phyloP scores from a whole-genome alignment of 139 green algal genomes.

The Dunaliella primolecta region DNA sequence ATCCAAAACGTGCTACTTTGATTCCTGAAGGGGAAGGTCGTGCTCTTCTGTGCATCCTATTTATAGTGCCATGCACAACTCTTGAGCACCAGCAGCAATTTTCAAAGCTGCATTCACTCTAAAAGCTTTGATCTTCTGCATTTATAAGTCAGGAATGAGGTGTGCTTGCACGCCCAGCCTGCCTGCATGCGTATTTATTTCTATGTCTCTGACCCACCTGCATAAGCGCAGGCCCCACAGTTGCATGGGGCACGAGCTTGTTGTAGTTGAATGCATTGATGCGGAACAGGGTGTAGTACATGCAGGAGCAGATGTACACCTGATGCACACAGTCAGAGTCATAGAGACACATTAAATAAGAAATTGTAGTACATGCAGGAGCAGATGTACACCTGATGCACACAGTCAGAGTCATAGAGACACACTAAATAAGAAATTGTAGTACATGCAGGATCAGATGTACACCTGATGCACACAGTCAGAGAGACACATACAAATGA shows the following conservation, averaged over 20 bases:
- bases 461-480: slow-evolving; percentile 76
- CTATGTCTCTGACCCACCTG: slow-evolving; percentile 11
- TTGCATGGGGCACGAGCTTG: slow-evolving; percentile 48
- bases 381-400: slow-evolving; percentile 82
- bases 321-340: no score
- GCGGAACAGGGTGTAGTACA: slow-evolving; percentile 79
- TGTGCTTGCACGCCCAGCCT: no score
- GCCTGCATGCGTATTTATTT: no score
- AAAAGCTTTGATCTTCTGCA: no score
- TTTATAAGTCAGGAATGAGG: no score
- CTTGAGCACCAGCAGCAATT: no score
- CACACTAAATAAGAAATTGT: slow-evolving; percentile 29
- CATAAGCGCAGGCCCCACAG: slow-evolving; percentile 34
- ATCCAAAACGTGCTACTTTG: no score
- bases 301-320: slow-evolving; percentile 85
- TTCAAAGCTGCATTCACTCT: no score
- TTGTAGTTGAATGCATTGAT: slow-evolving; percentile 73
- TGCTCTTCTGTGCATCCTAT: no score
- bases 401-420: no score
- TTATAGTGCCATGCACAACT: no score
- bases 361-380: slow-evolving; percentile 80
- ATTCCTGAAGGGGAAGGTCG: no score
- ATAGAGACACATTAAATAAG: slow-evolving; percentile 7
- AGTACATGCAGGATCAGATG: slow-evolving; percentile 87
- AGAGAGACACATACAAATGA: slow-evolving; percentile 15